These are phyloP conservation scores for Papiliotrema laurentii DNA, from an alignment of 1,284 basidiomycete genomes.

Conservation along the genomic window DNA sequence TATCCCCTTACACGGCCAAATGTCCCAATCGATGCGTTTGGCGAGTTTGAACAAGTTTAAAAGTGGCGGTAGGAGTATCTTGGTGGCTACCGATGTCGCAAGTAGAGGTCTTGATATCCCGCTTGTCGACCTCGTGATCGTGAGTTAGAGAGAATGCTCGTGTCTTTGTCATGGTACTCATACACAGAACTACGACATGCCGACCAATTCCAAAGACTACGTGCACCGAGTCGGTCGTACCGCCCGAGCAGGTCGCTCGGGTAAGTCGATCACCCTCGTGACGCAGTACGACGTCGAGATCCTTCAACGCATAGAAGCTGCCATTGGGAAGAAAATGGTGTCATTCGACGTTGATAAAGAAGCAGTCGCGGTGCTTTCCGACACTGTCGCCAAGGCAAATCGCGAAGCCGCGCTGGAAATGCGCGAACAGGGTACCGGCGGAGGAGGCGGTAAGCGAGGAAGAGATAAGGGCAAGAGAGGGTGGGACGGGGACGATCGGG, in stretches of 20 bases:
- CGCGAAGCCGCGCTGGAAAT: constrained; percentile 74
- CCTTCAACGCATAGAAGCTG: constrained; percentile 87
- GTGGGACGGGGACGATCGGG: constrained; percentile 77
- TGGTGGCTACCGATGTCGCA: constrained; percentile 98
- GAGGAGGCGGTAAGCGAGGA: constrained; percentile 54
- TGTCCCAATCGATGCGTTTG: constrained; percentile 87
- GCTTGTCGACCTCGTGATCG: constrained; percentile 88
- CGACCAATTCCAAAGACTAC: constrained; percentile 98
- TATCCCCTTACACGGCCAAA: constrained; percentile 91
- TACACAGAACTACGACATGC: constrained; percentile 83
- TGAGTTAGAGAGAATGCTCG: constrained; percentile 16
- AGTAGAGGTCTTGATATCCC: constrained; percentile 95
- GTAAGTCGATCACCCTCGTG: constrained; percentile 92
- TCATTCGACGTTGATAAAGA: constrained; percentile 87
- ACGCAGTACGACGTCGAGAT: constrained; percentile 99
- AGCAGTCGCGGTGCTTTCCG: constrained; percentile 79
- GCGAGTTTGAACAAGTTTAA: constrained; percentile 97
- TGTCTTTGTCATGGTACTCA: neutral
- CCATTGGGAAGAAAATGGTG: constrained; percentile 88
- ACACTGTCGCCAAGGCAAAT: constrained; percentile 85
- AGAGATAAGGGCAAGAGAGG: constrained; percentile 55
- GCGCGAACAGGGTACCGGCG: constrained; percentile 48
- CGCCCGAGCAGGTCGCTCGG: constrained; percentile 90
- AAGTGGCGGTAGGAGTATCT: constrained; percentile 80
- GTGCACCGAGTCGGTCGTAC: constrained; percentile 98